Conservation (phyloP, 768 basidiomycete species). For the Mycena metata region DNA sequence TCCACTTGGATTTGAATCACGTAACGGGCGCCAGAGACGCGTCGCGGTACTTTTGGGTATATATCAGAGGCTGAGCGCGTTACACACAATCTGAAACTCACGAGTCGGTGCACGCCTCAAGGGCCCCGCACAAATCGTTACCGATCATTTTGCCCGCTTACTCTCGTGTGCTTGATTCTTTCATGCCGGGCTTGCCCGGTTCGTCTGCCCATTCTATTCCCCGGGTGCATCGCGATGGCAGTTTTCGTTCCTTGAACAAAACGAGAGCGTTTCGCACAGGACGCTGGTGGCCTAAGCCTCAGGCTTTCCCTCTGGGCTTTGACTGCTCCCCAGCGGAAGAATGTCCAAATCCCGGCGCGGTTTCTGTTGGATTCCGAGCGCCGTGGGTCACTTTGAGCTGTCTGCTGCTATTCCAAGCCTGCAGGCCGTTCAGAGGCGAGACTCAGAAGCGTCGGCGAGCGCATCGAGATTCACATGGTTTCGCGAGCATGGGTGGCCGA, state of each 20-base stretch:
- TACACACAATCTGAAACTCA: conserved; percentile 26
- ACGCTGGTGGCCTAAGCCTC: conserved; percentile 33
- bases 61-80: conserved; percentile 20
- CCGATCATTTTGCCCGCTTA: conserved; percentile 22
- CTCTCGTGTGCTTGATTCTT: conserved; percentile 34
- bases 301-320: conserved; percentile 36
- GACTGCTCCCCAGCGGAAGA: conserved; percentile 34
- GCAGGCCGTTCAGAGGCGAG: conserved; percentile 30
- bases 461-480: conserved; percentile 38
- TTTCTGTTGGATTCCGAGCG: conserved; percentile 32
- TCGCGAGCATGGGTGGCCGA: conserved; percentile 31
- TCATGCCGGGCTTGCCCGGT: conserved; percentile 25
- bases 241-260: conserved; percentile 23
- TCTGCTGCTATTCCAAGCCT: conserved; percentile 25
- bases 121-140: conserved; percentile 31
- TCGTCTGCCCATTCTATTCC: conserved; percentile 13
- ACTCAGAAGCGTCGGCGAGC: conserved; percentile 39
- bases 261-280: conserved; percentile 25
- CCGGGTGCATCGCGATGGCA: conserved; percentile 21
- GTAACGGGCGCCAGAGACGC: conserved; percentile 36
- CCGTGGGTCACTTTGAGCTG: conserved; percentile 35
- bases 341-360: conserved; percentile 37
- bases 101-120: conserved; percentile 18
- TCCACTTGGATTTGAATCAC: conserved; percentile 17
- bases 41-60: conserved; percentile 38